These are phyloP conservation scores for Hypsizygus marmoreus DNA, from an alignment of 768 basidiomycete species.

Conservation along the genomic window DNA sequence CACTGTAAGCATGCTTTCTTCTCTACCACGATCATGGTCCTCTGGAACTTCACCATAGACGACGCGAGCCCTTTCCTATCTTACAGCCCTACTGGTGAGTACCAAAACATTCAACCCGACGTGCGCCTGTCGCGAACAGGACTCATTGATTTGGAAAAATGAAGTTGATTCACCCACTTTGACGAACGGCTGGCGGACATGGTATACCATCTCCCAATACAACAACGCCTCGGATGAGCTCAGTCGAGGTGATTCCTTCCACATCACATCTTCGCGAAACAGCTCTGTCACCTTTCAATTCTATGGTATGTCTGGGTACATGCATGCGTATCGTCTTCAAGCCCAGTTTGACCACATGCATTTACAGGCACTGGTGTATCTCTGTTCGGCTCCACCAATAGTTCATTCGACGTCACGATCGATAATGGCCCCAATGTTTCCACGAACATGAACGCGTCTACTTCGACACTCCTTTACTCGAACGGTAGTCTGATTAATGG, in stretches of 20 bases:
- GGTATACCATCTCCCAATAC: constrained; percentile 14
- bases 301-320: constrained; percentile 17
- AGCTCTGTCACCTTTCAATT: constrained; percentile 18
- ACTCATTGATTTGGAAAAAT: constrained; percentile 4
- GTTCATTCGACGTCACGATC: constrained; percentile 17
- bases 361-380: constrained; percentile 13
- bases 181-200: constrained; percentile 13
- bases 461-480: constrained; percentile 13
- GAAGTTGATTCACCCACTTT: constrained; percentile 9
- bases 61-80: constrained; percentile 20
- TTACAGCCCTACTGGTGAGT: constrained; percentile 18
- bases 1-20: constrained; percentile 12
- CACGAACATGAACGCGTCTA: constrained; percentile 1
- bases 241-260: constrained; percentile 15
- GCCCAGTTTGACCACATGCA: too few relatives aligned
- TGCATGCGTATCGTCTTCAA: too few relatives aligned
- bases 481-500: constrained; percentile 11
- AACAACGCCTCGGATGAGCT: constrained; percentile 10
- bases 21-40: constrained; percentile 15
- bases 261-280: constrained; percentile 14
- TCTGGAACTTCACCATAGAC: constrained; percentile 22
- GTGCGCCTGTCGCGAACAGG: background rate
- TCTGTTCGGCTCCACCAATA: constrained; percentile 13
- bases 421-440: constrained; percentile 12
- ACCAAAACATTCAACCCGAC: background rate